Evolutionary conservation across 139 green algal genomes (phyloP).

Genomic region (Chlorella sp.): DNA sequence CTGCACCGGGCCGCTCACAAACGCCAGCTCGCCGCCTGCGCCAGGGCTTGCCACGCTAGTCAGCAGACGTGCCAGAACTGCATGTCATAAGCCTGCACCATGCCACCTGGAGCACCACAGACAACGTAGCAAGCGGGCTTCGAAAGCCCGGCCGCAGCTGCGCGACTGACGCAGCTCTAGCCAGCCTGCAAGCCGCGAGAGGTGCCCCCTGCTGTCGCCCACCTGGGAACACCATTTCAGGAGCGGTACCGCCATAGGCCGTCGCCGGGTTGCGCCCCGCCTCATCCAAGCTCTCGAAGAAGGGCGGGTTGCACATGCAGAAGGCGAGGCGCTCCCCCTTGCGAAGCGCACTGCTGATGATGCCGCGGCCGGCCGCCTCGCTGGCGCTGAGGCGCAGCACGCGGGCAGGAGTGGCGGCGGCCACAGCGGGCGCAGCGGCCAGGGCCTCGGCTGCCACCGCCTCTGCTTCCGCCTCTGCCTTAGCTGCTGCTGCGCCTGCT

Average conservation of each 20-base stretch:
- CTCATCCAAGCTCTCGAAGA: slow-evolving; percentile 87
- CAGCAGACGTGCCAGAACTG: too few species aligned
- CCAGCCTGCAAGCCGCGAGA: too few species aligned
- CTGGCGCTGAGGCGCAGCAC: background rate
- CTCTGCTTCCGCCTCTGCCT: background rate
- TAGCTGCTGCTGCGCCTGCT: too few species aligned
- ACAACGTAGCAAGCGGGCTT: too few species aligned
- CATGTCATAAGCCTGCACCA: slow-evolving; percentile 93
- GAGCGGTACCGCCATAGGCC: slow-evolving; percentile 70
- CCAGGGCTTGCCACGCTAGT: background rate
- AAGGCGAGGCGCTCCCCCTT: slow-evolving; percentile 64
- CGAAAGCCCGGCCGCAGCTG: background rate
- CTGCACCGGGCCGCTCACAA: slow-evolving; percentile 83
- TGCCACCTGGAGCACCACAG: too few species aligned
- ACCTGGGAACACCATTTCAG: slow-evolving; percentile 91
- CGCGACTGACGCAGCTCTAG: too few species aligned
- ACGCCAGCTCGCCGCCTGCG: slow-evolving; percentile 86
- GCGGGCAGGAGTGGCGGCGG: background rate
- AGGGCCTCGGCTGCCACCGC: too few species aligned
- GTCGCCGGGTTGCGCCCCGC: slow-evolving; percentile 85
- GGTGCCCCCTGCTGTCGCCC: too few species aligned
- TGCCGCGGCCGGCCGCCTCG: slow-evolving; percentile 13
- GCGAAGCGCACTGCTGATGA: slow-evolving; percentile 29
- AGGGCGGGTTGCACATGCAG: slow-evolving; percentile 98
- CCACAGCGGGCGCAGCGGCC: background rate